Evolutionary conservation across 345 rosid species (phyloP).

Genomic region (Lagerstroemia speciosa): DNA sequence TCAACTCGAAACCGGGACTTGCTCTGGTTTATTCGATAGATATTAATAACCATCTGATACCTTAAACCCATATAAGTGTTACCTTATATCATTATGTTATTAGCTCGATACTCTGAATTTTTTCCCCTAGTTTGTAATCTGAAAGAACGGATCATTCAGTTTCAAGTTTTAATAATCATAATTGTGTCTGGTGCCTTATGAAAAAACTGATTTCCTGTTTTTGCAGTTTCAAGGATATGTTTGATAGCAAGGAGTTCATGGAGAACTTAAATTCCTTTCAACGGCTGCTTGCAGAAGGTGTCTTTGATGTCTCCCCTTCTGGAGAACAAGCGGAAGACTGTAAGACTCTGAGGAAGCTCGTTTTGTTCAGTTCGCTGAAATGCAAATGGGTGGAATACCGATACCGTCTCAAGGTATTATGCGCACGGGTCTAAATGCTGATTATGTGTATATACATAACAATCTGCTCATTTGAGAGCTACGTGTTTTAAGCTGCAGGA

Average conservation of each 20-base stretch:
- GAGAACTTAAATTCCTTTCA: constrained; percentile 65
- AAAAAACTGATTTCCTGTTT: background rate
- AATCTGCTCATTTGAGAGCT: background rate
- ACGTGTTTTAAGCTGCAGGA: constrained; percentile 38
- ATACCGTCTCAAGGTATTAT: constrained; percentile 48
- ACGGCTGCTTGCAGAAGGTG: constrained; percentile 68
- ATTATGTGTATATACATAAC: background rate
- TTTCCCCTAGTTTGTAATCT: too few relatives aligned
- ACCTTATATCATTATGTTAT: background rate
- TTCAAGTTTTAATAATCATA: background rate
- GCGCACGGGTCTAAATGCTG: background rate
- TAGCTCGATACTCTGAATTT: too few relatives aligned
- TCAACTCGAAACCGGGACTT: too few relatives aligned
- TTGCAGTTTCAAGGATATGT: constrained; percentile 71
- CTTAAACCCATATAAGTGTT: background rate
- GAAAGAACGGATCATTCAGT: background rate
- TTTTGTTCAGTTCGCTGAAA: constrained; percentile 37
- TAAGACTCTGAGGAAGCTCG: constrained; percentile 51
- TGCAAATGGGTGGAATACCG: constrained; percentile 65
- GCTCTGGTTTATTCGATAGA: too few relatives aligned
- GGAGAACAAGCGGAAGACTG: constrained; percentile 56
- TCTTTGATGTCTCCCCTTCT: constrained; percentile 51
- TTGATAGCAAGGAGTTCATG: constrained; percentile 74
- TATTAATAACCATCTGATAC: background rate
- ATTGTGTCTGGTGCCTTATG: background rate